Conservation (phyloP, 2,329 filamentous ascomycete species). For the Venturia asperata region DNA sequence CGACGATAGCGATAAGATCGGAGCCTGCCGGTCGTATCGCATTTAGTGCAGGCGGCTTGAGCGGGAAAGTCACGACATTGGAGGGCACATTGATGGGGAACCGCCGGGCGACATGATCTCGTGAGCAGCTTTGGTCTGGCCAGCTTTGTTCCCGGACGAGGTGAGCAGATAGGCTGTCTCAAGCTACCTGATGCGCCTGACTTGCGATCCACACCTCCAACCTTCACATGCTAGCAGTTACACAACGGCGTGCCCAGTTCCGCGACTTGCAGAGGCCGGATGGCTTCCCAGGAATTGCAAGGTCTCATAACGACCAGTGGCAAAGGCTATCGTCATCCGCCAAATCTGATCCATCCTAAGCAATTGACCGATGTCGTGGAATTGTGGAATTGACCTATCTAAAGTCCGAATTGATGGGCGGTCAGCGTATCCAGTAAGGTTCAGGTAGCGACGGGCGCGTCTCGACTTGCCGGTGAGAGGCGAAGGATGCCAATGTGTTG, state of each 20-base stretch:
- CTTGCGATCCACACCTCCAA: neutral
- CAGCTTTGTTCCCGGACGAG: neutral
- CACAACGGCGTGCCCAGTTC: neutral
- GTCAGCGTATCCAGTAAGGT: neutral
- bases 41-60: neutral
- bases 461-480: neutral
- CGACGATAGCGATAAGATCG: constrained; percentile 8
- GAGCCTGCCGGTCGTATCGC: constrained; percentile 1
- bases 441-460: neutral
- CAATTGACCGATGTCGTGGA: constrained; percentile 6
- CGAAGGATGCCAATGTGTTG: neutral
- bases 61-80: neutral
- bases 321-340: neutral
- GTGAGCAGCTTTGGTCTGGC: neutral
- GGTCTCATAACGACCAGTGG: neutral
- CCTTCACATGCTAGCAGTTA: neutral
- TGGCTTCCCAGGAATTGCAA: constrained; percentile 6
- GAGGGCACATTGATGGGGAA: neutral
- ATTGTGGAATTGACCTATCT: constrained; percentile 13
- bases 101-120: neutral
- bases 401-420: neutral
- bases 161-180: neutral
- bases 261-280: neutral
- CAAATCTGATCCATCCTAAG: neutral
- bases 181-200: constrained; percentile 4